A percentile compares a stretch with the other conserved stretches of the same genome.
Evolutionary conservation across 78 protist species (phyloP).

Genomic region (Dictyostelium brefeldianum): DNA sequence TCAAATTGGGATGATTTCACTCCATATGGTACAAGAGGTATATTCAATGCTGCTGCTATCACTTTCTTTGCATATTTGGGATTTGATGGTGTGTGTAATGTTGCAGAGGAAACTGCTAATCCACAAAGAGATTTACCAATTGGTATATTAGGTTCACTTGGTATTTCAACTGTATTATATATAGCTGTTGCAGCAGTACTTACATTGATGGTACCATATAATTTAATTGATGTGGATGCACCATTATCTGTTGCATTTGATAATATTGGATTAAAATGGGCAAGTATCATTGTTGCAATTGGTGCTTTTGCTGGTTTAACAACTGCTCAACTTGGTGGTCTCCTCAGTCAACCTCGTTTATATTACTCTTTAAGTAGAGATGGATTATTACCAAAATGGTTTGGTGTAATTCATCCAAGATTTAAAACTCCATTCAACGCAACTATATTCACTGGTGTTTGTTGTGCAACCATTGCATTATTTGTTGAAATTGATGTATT

Average conservation of each 20-base stretch:
- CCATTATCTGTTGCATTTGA: constrained; percentile 76
- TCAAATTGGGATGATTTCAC: constrained; percentile 65
- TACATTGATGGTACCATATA: constrained; percentile 74
- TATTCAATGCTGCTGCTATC: constrained; percentile 71
- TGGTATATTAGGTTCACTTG: constrained; percentile 75
- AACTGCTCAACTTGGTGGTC: constrained; percentile 65
- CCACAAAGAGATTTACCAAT: constrained; percentile 86
- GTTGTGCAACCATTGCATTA: constrained; percentile 44
- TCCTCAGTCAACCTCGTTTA: constrained; percentile 56
- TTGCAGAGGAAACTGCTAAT: constrained; percentile 81
- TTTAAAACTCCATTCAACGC: constrained; percentile 79
- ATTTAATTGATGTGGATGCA: constrained; percentile 55
- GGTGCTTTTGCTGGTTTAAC: constrained; percentile 80
- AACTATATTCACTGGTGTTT: constrained; percentile 70
- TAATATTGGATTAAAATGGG: constrained; percentile 68
- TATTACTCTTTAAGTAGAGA: constrained; percentile 55
- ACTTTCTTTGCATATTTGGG: constrained; percentile 87
- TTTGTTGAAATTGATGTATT: constrained; percentile 58
- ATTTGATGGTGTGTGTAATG: constrained; percentile 81
- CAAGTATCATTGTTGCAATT: constrained; percentile 60
- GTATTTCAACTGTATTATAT: constrained; percentile 72
- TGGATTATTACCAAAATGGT: constrained; percentile 76
- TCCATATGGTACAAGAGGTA: constrained; percentile 78
- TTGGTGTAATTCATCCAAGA: constrained; percentile 54
- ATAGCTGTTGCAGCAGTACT: constrained; percentile 35